Percentiles rank a stretch among this genome's conserved stretches.
These are phyloP conservation scores for Leishmania martiniquensis DNA, from an alignment of 208 protist genomes.

Conservation along the genomic window DNA sequence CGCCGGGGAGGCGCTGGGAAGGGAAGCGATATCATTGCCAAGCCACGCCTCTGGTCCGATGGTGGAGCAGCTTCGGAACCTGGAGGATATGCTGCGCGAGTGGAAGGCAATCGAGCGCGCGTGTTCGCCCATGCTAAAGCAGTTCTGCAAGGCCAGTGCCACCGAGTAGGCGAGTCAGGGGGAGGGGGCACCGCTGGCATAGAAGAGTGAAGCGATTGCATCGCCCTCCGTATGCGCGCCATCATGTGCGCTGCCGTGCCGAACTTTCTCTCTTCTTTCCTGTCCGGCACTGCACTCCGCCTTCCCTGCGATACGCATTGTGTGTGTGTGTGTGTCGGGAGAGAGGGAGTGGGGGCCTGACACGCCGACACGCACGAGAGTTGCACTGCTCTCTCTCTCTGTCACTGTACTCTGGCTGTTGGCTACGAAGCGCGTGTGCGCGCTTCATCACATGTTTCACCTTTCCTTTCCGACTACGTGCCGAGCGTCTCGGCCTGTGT, in stretches of 20 bases:
- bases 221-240: not conserved
- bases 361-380: not conserved
- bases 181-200: not conserved
- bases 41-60: slow-evolving; percentile 10
- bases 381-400: not conserved
- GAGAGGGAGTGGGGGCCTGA: no score
- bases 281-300: not conserved
- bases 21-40: not conserved
- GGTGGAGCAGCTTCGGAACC: slow-evolving; percentile 33
- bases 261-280: not conserved
- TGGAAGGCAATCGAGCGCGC: slow-evolving; percentile 57
- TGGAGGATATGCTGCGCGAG: slow-evolving; percentile 51
- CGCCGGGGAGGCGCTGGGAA: not conserved
- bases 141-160: not conserved
- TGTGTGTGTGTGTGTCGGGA: not conserved
- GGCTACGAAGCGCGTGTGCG: no score
- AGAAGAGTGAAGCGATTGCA: not conserved
- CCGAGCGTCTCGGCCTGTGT: no score
- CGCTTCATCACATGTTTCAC: no score
- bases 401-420: not conserved
- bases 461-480: no score
- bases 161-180: not conserved
- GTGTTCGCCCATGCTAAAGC: slow-evolving; percentile 26
- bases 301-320: not conserved
- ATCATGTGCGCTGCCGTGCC: not conserved